These are phyloP conservation scores for Pezicula neosporulosa DNA, from an alignment of 2,329 filamentous ascomycete genomes.

Conservation along the genomic window DNA sequence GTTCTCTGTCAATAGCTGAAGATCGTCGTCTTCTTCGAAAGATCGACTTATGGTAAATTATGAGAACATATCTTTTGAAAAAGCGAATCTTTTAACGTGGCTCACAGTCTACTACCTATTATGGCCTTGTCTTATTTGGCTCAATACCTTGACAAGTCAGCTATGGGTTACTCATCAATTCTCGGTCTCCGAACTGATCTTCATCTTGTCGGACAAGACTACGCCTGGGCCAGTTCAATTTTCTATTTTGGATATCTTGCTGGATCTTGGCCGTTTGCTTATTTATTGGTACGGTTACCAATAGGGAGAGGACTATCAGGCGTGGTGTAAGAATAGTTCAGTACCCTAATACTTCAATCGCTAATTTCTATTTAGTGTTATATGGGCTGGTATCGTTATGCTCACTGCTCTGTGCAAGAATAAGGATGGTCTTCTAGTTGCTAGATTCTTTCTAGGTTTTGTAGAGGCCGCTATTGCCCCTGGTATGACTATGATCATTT, in stretches of 20 bases:
- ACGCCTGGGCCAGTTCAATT: background rate
- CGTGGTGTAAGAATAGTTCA: background rate
- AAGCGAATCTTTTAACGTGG: background rate
- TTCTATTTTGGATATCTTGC: conserved; percentile 6
- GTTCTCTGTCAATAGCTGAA: background rate
- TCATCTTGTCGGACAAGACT: conserved; percentile 20
- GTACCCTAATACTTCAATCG: background rate
- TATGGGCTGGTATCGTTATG: conserved; percentile 6
- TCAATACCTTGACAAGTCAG: conserved; percentile 2
- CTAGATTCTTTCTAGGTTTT: conserved; percentile 21
- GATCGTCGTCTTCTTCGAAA: conserved; percentile 4
- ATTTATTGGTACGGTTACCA: conserved; percentile 1
- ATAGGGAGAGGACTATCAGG: background rate
- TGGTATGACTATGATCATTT: conserved; percentile 27
- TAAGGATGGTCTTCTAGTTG: conserved; percentile 11
- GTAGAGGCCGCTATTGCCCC: conserved; percentile 23
- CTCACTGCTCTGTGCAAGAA: conserved; percentile 9
- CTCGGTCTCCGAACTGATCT: conserved; percentile 18
- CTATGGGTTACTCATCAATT: background rate
- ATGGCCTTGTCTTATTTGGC: background rate
- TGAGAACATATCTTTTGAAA: background rate
- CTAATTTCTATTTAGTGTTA: background rate
- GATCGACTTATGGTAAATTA: conserved; percentile 1
- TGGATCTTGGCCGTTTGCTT: background rate
- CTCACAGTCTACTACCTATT: conserved; percentile 1